Percentiles rank a stretch among this genome's conserved stretches.
phyloP scores from a whole-genome alignment of 2,329 filamentous ascomycete species.

The Fusarium mexicanum region DNA sequence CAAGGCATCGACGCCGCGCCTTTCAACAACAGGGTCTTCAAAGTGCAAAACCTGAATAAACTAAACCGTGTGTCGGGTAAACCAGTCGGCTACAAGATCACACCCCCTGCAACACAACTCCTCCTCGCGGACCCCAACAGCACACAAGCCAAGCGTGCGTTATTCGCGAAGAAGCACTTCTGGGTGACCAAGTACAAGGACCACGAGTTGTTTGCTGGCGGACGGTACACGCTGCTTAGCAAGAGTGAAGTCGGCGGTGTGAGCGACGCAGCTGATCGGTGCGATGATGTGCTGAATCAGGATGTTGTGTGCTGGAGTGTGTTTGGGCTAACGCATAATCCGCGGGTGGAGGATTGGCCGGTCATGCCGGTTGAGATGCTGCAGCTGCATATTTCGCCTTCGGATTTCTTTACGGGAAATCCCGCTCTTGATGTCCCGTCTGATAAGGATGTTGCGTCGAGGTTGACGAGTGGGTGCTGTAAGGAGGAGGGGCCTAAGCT shows the following conservation, averaged over 20 bases:
- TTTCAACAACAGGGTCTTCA: slow-evolving; percentile 59
- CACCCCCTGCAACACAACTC: slow-evolving; percentile 51
- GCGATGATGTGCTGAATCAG: slow-evolving; percentile 14
- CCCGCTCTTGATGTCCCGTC: slow-evolving; percentile 12
- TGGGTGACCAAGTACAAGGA: slow-evolving; percentile 60
- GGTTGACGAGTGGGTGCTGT: slow-evolving; percentile 3
- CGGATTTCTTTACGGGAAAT: slow-evolving; percentile 6
- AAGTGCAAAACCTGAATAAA: slow-evolving; percentile 57
- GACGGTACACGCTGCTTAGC: slow-evolving; percentile 49
- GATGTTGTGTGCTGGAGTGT: slow-evolving; percentile 20
- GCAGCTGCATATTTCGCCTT: slow-evolving; percentile 5
- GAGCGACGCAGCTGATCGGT: slow-evolving; percentile 3
- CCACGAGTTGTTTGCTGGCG: slow-evolving; percentile 56
- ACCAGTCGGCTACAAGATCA: slow-evolving; percentile 60
- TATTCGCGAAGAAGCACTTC: slow-evolving; percentile 56
- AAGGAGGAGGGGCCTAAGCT: slow-evolving; percentile 1
- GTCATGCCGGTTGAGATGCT: slow-evolving; percentile 19
- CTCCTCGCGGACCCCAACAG: slow-evolving; percentile 54
- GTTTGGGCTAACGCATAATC: slow-evolving; percentile 11
- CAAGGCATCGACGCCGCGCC: slow-evolving; percentile 60
- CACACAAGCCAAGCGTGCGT: slow-evolving; percentile 52
- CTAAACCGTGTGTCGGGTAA: slow-evolving; percentile 56
- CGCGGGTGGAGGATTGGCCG: slow-evolving; percentile 6
- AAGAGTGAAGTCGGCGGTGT: slow-evolving; percentile 10
- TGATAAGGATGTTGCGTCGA: slow-evolving; percentile 12